Conservation (phyloP, 108 stramenopile genomes). For the Nitzschia sp. region DNA sequence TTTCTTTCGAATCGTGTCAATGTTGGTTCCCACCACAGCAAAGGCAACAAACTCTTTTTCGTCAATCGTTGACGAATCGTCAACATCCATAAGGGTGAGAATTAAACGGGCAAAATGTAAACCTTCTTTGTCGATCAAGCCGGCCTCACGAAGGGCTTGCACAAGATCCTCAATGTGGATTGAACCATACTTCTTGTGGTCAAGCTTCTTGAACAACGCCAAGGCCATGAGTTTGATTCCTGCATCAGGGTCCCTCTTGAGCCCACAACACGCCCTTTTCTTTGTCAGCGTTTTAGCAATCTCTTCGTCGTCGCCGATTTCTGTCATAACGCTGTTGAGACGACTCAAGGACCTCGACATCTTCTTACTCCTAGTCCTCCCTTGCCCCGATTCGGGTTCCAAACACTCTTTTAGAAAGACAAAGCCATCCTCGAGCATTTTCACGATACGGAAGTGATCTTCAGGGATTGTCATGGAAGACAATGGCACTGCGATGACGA, state of each 20-base stretch:
- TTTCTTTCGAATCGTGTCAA: conserved; percentile 15
- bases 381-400: neutral
- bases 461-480: conserved; percentile 45
- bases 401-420: conserved; percentile 28
- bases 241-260: neutral
- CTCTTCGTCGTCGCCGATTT: neutral
- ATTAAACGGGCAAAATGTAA: neutral
- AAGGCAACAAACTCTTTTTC: conserved; percentile 24
- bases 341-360: neutral
- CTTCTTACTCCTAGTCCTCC: neutral
- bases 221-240: neutral
- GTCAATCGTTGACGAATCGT: conserved; percentile 22
- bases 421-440: conserved; percentile 28
- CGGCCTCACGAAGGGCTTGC: neutral
- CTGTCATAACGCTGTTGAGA: neutral
- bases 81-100: conserved; percentile 18
- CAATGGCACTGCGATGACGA: conserved; percentile 43
- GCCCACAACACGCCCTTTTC: neutral
- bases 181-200: neutral
- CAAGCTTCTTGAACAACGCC: neutral
- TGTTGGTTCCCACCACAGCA: conserved; percentile 2
- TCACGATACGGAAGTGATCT: conserved; percentile 36
- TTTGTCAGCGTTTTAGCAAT: neutral
- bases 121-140: neutral
- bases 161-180: neutral